Base-by-base conservation (phyloP, 139 green algal genomes). In the Limnomonas spitsbergensis region DNA sequence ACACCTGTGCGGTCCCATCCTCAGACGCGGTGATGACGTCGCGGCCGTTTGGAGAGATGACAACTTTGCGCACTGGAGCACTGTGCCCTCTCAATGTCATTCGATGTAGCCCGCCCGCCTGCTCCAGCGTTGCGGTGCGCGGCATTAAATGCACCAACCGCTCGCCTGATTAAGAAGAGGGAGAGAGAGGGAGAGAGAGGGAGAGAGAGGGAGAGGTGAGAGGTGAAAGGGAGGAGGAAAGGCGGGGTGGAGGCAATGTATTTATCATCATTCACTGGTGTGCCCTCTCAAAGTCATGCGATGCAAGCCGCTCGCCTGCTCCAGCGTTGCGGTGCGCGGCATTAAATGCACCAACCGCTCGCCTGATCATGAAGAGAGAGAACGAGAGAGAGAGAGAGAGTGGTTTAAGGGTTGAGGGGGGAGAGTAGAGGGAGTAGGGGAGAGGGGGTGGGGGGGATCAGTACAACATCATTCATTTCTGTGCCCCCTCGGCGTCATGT, bases 101-200 rank as follows among this genome's bases (percentile, higher is more conserved):
- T n/a, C 92, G 80, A 52, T 94, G 89, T 73, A 92, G 81, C 24
- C 92, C 91, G 1, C 92, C 92, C 3, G 91, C 93, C 77, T 97
- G 93, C 76, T 90, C 82, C 6, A 97, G 81, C 42, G 83, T 93
- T 31, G 91, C 82, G 1, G 86, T 90, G 1, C 81, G 80, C 0
- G 85, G 85, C 69, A 90, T 66, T 34, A 96, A 83, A 78, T 92
- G 88, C 75, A 90, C 77, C 40, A 83, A 69, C 38, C n/a, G 47
- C 67, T 70, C 42, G 1, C 69, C 73, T 72, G 47, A n/a, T n/a
- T n/a, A 29, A 20, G 47, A 61, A 61, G 47, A 61, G 47, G 14
- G 61, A 71, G 61, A 71, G 24, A 26, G 24, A 31, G 31, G 26
- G 6, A 26, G 6, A 38, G 61, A 38, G 26, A 38, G 26, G 6